Conservation (phyloP, 805 yeast species). For the Candida broadrunensis region DNA sequence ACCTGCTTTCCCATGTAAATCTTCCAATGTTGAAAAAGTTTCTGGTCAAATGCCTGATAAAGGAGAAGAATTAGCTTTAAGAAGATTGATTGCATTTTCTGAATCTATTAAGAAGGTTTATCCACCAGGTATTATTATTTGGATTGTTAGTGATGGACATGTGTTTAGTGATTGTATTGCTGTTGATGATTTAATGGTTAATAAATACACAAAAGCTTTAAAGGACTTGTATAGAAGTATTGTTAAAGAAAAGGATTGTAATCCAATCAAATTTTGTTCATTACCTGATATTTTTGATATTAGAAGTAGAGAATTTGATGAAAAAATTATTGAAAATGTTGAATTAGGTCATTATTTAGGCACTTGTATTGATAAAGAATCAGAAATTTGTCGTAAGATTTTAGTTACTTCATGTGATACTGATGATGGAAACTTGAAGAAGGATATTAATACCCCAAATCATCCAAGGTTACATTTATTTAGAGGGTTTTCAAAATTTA, state of each 20-base stretch:
- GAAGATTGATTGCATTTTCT: constrained; percentile 29
- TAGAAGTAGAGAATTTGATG: constrained; percentile 10
- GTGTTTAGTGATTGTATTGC: constrained; percentile 64
- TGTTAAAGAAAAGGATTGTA: constrained; percentile 17
- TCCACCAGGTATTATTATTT: constrained; percentile 53
- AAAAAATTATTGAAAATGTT: constrained; percentile 15
- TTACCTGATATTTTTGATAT: constrained; percentile 34
- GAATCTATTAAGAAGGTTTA: constrained; percentile 32
- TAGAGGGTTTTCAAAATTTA: constrained; percentile 58
- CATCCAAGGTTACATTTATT: constrained; percentile 53
- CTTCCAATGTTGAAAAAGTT: constrained; percentile 55
- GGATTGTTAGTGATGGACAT: constrained; percentile 64
- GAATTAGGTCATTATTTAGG: constrained; percentile 27
- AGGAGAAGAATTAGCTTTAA: constrained; percentile 42
- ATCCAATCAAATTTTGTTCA: constrained; percentile 28
- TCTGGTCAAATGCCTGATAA: constrained; percentile 49
- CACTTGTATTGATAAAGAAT: constrained; percentile 28
- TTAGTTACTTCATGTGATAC: constrained; percentile 37
- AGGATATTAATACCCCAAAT: constrained; percentile 31
- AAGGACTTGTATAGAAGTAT: constrained; percentile 39
- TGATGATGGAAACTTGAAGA: constrained; percentile 29
- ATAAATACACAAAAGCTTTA: constrained; percentile 43
- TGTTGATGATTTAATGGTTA: constrained; percentile 55
- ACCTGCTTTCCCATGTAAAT: constrained; percentile 66
- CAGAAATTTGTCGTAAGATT: constrained; percentile 35